Base-by-base conservation (phyloP, 495 filamentous ascomycete species). In the Aspergillus haitiensis region DNA sequence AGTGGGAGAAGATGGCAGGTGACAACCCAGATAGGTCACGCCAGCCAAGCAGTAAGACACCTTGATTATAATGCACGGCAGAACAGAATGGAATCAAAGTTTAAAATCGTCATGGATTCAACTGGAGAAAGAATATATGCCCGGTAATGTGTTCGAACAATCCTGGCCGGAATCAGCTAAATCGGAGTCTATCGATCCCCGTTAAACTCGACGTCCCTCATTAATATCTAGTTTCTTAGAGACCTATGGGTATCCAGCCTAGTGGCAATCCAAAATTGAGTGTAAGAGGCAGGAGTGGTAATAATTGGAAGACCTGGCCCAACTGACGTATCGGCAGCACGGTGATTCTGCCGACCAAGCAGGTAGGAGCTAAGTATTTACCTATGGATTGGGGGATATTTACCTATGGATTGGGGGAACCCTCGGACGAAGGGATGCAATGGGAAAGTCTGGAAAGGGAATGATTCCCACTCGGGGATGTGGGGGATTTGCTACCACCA, bases 371-470 rank as follows among this genome's bases (percentile, higher is more conserved):
- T 47, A 47, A 2, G 1, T 16, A 13, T 46, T 13, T 11, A 3
- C 12, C 45, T 10, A 51, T 45, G 49, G 36, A 35, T 33, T 54
- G 62, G 70, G n/a, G 72, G 70, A 72, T n/a, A 21, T 7, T 2
- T 11, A 3, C 12, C 45, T 10, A 51, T 45, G 49, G 36, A 35
- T 33, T 54, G 62, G 70, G 70, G 72, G 70, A 72, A 70, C 63
- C 70, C 64, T 75, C 75, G 75, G 75, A 47, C 73, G 72, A 77
- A 76, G 63, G 75, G 75, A 76, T 64, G 52, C 60, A 55, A 52
- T 16, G 15, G 60, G 6, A 40, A 40, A 40, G 37, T 40, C n/a
- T 18, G n/a, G 44, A 27, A 27, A 27, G 21, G 21, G 21, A 27
- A 27, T 27, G 21, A 27, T 27, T 27, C 21, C 21, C 21, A 27